Conservation (phyloP, 1,284 basidiomycete species). For the Microbotryum saponariae region DNA sequence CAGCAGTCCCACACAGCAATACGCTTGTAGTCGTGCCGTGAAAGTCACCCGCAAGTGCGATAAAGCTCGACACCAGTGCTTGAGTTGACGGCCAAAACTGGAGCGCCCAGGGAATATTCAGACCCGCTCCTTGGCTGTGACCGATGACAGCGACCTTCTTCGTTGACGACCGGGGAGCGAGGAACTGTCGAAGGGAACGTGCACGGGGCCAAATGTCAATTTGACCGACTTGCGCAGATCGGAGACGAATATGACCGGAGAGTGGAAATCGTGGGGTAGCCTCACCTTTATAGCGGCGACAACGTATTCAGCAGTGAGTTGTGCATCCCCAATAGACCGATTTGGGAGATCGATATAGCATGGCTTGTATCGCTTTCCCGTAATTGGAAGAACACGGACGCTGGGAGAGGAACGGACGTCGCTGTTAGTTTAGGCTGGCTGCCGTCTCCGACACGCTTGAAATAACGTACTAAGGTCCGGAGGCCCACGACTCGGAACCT, state of each 20-base stretch:
- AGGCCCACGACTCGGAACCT: not conserved
- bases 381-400: not conserved
- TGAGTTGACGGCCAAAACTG: not conserved
- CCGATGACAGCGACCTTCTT: too few species aligned
- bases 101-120: not conserved
- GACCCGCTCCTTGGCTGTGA: too few species aligned
- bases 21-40: not conserved
- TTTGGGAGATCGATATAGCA: slow-evolving; percentile 4
- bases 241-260: too few species aligned
- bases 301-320: slow-evolving; percentile 2
- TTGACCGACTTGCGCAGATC: too few species aligned
- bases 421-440: not conserved
- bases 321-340: slow-evolving; percentile 1
- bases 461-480: not conserved
- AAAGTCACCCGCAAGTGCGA: not conserved
- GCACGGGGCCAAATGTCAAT: too few species aligned
- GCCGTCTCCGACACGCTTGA: not conserved
- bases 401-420: not conserved
- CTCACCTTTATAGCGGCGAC: not conserved
- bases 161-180: too few species aligned
- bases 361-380: not conserved
- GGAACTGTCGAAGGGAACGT: too few species aligned
- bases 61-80: not conserved
- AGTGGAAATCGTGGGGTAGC: too few species aligned
- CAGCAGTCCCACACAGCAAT: not conserved